Evolutionary conservation across 1,284 basidiomycete genomes (phyloP), one percentile per base, ranked within the genome.

Genomic region (Fomitopsis betulina): DNA sequence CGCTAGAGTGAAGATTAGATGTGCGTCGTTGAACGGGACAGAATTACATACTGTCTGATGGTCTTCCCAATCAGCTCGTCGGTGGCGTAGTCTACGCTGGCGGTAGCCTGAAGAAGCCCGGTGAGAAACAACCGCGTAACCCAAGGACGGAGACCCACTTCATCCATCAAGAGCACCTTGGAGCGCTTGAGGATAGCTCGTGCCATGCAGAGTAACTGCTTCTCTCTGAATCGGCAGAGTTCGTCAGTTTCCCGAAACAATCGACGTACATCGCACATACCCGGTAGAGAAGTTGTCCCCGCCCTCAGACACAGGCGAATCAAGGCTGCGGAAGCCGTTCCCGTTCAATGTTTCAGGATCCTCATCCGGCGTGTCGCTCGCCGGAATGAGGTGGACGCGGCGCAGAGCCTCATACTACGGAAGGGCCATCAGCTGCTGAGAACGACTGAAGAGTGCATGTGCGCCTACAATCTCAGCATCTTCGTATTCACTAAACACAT

Each of bases 231-330:
- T 21, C 54, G 13, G 27, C 3, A 32, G 13, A 45, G 21, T 19
- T 38, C 7, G 55, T 55, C 47, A 55, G 27, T 4, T 30, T 30
- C 27, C 27, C 1, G 27, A 30, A 30, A 30, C 5, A 13, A 45
- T 35, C 47, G 47, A 25, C n/a, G 35, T 25, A 17, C 12, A n/a
- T 40, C 39, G 53, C 56, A 50, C 80, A 47, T 65, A 89, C 88
- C 94, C 94, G 6, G 90, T 89, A 0, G 90, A 94, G 70, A 96
- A 96, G 73, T 96, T 97, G 47, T 96, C 94, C n/a, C 94, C 94
- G 1, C 89, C 89, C 73, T 93, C 92, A 1, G 89, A 90, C 10
- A 97, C 93, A 15, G 84, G 72, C 0, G 89, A 92, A 60, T 94
- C 91, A 2, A 98, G 79, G 69, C 94, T 87, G 35, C 85, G 83